Conservation (phyloP, 2,329 filamentous ascomycete genomes). For the Neoascochyta sp. region DNA sequence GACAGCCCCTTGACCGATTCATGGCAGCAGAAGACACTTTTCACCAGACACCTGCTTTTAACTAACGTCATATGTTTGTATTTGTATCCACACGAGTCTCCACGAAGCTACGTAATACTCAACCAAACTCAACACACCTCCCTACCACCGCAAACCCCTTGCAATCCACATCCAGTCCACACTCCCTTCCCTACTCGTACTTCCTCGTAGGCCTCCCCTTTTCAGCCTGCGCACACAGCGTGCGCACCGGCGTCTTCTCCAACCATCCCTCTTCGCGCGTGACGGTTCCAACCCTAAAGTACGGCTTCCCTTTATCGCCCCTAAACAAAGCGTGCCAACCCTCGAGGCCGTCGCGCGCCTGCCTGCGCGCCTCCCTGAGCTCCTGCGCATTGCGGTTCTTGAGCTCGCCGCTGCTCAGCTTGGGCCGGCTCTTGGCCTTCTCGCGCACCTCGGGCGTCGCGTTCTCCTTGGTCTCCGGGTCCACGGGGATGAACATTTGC, state of each 20-base stretch:
- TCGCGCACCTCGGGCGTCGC: constrained; percentile 24
- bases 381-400: constrained; percentile 61
- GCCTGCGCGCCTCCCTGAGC: constrained; percentile 58
- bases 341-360: constrained; percentile 64
- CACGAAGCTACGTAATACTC: no score
- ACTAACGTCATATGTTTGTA: no score
- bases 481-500: constrained; percentile 69
- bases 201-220: constrained; percentile 59
- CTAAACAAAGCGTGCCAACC: constrained; percentile 83
- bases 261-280: constrained; percentile 60
- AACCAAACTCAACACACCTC: no score
- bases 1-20: no score
- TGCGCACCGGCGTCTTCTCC: constrained; percentile 53
- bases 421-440: constrained; percentile 19
- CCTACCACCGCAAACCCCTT: no score
- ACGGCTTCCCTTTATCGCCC: constrained; percentile 67
- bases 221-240: constrained; percentile 68
- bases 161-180: no score
- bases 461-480: constrained; percentile 49
- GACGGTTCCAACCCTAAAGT: constrained; percentile 74
- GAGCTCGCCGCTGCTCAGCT: constrained; percentile 31
- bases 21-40: no score
- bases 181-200: constrained; percentile 14
- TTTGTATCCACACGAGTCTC: no score
- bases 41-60: no score